Base-by-base conservation (phyloP, 805 yeast genomes). In the Sugiyamaella smithiae region DNA sequence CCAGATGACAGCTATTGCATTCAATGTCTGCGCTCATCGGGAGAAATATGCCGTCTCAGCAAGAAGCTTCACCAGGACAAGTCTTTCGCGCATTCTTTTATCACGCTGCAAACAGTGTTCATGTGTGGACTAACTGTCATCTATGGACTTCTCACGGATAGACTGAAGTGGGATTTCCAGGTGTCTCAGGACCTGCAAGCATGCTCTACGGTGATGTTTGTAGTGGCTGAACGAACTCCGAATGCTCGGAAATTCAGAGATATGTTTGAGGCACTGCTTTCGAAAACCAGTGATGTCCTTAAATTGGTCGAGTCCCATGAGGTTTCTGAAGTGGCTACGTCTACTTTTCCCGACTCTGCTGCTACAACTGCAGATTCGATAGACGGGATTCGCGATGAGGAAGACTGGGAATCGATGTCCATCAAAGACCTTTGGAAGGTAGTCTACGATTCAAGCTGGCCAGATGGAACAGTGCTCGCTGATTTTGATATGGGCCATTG, bases 131-230 rank as follows among this genome's bases (percentile, higher is more conserved):
- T 46, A 3, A 46, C 49, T n/a, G 45, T 46, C 7, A 26, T 46
- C 8, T 46, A 40, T 26, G 49, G 49, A 2, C 40, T 47, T 5
- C 43, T 45, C 47, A 47, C 50, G 12, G 42, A 26, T 12, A 41
- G 43, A 33, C 40, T 17, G 4, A 16, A 16, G 11, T 47, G 49
- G 49, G 35, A 46, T 23, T n/a, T 20, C 12, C 28, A 28, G 6
- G 29, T 31, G 3, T 37, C 45, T 5, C 45, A 46, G 9, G 49
- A 46, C 22, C 37, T 46, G 9, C 49, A 38, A 8, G 45, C 50
- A 2, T 47, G 50, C 36, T 47, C 50, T 12, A 47, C 46, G 14
- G 50, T 47, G 23, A 20, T 47, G 26, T 47, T 42, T 23, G 50
- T 47, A 11, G 23, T 47, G 11, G 50, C 50, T 22, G 50, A 47